Conservation (phyloP, 2,329 filamentous ascomycete genomes). For the Tothia fuscella region DNA sequence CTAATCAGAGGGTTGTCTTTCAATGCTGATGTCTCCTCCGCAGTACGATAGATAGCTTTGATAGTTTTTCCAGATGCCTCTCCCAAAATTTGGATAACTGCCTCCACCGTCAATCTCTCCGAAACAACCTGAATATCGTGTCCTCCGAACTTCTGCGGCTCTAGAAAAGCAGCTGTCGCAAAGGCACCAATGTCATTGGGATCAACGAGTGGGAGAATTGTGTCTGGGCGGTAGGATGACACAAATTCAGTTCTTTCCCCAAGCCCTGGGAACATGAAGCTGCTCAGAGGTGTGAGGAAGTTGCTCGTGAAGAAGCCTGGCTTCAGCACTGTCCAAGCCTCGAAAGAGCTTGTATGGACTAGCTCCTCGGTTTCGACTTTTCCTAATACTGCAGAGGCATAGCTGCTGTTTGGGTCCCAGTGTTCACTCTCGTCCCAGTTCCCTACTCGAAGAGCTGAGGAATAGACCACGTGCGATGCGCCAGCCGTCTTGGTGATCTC, state of each 20-base stretch:
- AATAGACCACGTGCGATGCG: constrained; percentile 22
- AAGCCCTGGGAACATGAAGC: constrained; percentile 28
- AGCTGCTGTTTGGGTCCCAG: constrained; percentile 7
- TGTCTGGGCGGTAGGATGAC: constrained; percentile 25
- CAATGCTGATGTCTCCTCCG: constrained; percentile 30
- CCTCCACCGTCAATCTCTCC: constrained; percentile 26
- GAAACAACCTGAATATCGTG: constrained; percentile 31
- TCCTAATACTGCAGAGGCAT: constrained; percentile 18
- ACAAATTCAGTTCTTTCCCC: constrained; percentile 27
- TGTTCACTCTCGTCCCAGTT: constrained; percentile 9
- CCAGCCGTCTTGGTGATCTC: constrained; percentile 21
- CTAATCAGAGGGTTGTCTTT: constrained; percentile 26
- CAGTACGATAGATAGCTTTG: constrained; percentile 26
- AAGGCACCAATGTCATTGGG: constrained; percentile 37
- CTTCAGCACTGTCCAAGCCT: constrained; percentile 37
- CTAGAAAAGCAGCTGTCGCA: constrained; percentile 30
- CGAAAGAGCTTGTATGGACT: background rate
- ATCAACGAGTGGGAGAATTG: constrained; percentile 33
- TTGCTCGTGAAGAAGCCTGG: constrained; percentile 43
- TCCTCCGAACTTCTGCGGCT: constrained; percentile 30
- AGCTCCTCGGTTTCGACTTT: constrained; percentile 34
- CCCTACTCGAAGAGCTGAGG: constrained; percentile 15
- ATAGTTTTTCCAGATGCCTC: constrained; percentile 23
- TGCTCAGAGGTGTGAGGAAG: constrained; percentile 31
- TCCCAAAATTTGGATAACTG: constrained; percentile 28